These are phyloP conservation scores for Cystobasidium sp. DNA, from an alignment of 1,284 basidiomycete species.

Conservation along the genomic window DNA sequence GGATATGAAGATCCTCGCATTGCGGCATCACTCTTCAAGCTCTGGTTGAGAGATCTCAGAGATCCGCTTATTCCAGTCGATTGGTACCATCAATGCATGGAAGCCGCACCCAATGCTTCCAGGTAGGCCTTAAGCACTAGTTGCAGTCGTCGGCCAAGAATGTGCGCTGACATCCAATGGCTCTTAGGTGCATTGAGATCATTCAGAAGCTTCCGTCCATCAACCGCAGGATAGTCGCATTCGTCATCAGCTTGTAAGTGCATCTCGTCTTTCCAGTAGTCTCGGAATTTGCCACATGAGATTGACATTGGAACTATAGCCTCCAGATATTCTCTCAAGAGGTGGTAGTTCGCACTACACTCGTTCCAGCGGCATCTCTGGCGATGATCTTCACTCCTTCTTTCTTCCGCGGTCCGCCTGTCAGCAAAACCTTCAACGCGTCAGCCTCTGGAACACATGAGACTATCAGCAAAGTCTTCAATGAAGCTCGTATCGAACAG, in stretches of 20 bases:
- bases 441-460: slow-evolving; percentile 1
- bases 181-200: slow-evolving; percentile 66
- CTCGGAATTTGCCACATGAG: neutral
- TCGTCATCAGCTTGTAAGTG: slow-evolving; percentile 73
- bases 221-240: slow-evolving; percentile 79
- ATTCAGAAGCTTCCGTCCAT: slow-evolving; percentile 76
- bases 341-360: slow-evolving; percentile 70
- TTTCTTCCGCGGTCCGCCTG: slow-evolving; percentile 25
- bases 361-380: slow-evolving; percentile 69
- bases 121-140: slow-evolving; percentile 64
- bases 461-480: slow-evolving; percentile 44
- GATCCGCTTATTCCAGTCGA: slow-evolving; percentile 79
- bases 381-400: slow-evolving; percentile 51
- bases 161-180: neutral
- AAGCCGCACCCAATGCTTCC: slow-evolving; percentile 65
- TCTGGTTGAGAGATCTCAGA: slow-evolving; percentile 86
- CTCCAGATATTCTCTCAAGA: slow-evolving; percentile 82
- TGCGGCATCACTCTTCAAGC: slow-evolving; percentile 81
- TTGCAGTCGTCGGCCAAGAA: neutral
- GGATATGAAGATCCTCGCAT: slow-evolving; percentile 84
- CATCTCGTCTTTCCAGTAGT: neutral
- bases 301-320: slow-evolving; percentile 31
- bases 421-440: slow-evolving; percentile 19
- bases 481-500: slow-evolving; percentile 72
- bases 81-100: slow-evolving; percentile 84